These are phyloP conservation scores for Mallotus repandus DNA, from an alignment of 441 rosid genomes.

Conservation along the genomic window DNA sequence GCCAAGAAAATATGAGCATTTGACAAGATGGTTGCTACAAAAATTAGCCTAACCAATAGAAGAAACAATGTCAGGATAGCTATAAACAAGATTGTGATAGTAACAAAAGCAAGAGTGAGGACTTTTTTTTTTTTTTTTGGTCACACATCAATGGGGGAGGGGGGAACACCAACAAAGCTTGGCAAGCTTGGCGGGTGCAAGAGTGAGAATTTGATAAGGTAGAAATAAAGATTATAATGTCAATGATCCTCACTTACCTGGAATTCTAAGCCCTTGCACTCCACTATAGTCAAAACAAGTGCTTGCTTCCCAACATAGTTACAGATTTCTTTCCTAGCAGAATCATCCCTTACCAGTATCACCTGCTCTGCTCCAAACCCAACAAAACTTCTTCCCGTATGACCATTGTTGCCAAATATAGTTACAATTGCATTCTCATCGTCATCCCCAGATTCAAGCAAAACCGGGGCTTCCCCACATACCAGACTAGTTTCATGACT, in stretches of 20 bases:
- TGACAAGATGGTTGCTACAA: no score
- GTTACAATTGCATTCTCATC: slow-evolving; percentile 31
- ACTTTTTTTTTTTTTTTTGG: no score
- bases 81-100: no score
- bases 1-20: no score
- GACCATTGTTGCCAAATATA: slow-evolving; percentile 30
- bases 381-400: slow-evolving; percentile 18
- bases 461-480: slow-evolving; percentile 42
- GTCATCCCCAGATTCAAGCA: slow-evolving; percentile 22
- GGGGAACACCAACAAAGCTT: no score
- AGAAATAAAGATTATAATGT: no score
- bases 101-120: no score
- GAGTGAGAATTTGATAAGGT: no score
- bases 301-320: slow-evolving; percentile 19
- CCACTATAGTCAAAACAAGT: slow-evolving; percentile 52
- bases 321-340: slow-evolving; percentile 1
- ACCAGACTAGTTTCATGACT: slow-evolving; percentile 42
- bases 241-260: slow-evolving; percentile 38
- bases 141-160: no score
- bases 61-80: no score
- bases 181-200: no score
- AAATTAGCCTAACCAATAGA: no score
- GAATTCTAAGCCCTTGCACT: slow-evolving; percentile 63
- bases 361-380: slow-evolving; percentile 63
- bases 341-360: slow-evolving; percentile 50